phyloP scores from a whole-genome alignment of 306 rosid species.

The Malus asiatica region DNA sequence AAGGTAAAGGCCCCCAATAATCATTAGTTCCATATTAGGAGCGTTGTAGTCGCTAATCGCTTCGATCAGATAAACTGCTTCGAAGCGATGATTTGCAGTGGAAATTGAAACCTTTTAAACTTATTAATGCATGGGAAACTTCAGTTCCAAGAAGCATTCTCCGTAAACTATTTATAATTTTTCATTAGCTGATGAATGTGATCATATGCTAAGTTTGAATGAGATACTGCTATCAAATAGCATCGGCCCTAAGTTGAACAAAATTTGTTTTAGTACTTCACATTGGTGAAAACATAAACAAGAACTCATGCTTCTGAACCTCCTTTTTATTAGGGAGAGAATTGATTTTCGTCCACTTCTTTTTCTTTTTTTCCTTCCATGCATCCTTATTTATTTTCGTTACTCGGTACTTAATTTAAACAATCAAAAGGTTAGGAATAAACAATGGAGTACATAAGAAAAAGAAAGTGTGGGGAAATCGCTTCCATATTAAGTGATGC shows the following conservation, averaged over 20 bases:
- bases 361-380: background rate
- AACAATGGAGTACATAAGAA: background rate
- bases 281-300: background rate
- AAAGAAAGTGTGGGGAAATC: background rate
- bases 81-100: background rate
- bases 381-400: too few relatives aligned
- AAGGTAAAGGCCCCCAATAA: constrained; percentile 32
- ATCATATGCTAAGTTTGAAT: background rate
- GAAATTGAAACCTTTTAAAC: background rate
- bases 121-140: background rate
- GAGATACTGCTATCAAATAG: background rate
- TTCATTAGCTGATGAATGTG: background rate
- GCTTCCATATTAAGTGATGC: background rate
- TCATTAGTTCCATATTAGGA: constrained; percentile 15
- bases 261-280: background rate
- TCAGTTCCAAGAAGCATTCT: background rate
- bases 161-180: background rate
- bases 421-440: background rate
- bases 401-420: too few relatives aligned
- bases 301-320: background rate
- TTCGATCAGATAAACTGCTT: background rate
- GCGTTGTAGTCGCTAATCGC: background rate
- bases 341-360: background rate
- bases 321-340: background rate
- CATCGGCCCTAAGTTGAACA: background rate